phyloP scores from a whole-genome alignment of 1,284 basidiomycete genomes.

The Apiotrichum sp. region DNA sequence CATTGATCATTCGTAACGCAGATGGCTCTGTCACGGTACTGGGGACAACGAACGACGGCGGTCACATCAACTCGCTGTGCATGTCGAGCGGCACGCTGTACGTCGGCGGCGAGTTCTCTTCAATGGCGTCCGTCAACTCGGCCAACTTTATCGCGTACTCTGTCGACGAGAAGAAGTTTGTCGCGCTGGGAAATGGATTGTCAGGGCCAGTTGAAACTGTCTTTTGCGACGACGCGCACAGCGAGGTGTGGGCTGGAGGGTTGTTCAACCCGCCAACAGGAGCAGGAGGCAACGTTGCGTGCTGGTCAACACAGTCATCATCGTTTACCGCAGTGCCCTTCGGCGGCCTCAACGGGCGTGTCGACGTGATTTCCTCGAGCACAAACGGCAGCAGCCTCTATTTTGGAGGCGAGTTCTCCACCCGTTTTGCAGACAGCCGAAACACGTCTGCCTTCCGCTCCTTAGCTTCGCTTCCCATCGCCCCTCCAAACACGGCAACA shows the following conservation, averaged over 20 bases:
- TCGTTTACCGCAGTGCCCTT: constrained; percentile 61
- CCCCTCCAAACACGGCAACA: constrained; percentile 55
- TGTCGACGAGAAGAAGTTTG: constrained; percentile 12
- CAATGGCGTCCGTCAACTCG: constrained; percentile 23
- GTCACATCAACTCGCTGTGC: constrained; percentile 37
- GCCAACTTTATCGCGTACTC: constrained; percentile 35
- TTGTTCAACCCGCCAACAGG: constrained; percentile 54
- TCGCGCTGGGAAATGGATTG: constrained; percentile 35
- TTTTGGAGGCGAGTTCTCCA: constrained; percentile 81
- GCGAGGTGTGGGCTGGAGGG: constrained; percentile 80
- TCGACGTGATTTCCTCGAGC: constrained; percentile 71
- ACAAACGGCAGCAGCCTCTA: constrained; percentile 67
- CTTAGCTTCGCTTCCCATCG: constrained; percentile 42
- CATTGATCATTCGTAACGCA: constrained; percentile 23
- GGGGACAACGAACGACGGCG: constrained; percentile 39
- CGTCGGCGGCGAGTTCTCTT: constrained; percentile 40
- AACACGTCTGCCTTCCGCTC: constrained; percentile 67
- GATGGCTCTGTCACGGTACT: constrained; percentile 26
- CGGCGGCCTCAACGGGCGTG: constrained; percentile 71
- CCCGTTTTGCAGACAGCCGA: constrained; percentile 57
- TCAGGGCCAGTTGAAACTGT: constrained; percentile 67
- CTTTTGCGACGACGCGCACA: constrained; percentile 69
- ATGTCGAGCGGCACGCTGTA: constrained; percentile 33
- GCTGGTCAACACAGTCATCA: constrained; percentile 69
- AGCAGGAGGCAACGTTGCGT: constrained; percentile 60